Evolutionary conservation across 352 stramenopile species (phyloP).

Genomic region (Phytophthora lateralis): DNA sequence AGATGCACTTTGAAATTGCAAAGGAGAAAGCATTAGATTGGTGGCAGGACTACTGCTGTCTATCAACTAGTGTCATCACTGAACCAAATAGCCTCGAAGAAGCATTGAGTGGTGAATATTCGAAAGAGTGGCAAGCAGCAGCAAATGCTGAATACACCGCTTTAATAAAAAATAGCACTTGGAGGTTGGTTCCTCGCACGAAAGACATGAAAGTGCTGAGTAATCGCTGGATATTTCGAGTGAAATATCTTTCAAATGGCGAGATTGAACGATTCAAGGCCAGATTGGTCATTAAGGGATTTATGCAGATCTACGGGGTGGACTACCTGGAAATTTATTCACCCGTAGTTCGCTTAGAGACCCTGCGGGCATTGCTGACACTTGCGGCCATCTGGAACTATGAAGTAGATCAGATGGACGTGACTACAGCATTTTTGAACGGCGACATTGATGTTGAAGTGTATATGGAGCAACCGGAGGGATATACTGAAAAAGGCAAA

Average conservation of each 20-base stretch:
- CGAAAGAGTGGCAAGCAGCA: neutral
- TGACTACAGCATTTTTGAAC: slow-evolving; percentile 12
- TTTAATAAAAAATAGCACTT: slow-evolving; percentile 10
- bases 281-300: slow-evolving; percentile 11
- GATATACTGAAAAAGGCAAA: slow-evolving; percentile 12
- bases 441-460: slow-evolving; percentile 23
- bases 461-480: slow-evolving; percentile 29
- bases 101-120: neutral
- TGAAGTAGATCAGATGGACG: slow-evolving; percentile 7
- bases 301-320: slow-evolving; percentile 1
- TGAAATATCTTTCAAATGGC: slow-evolving; percentile 2
- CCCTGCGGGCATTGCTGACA: too few species aligned
- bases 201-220: slow-evolving; percentile 15
- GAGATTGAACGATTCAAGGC: slow-evolving; percentile 13
- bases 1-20: slow-evolving; percentile 4
- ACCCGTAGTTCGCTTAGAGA: too few species aligned
- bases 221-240: slow-evolving; percentile 15
- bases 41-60: slow-evolving; percentile 14
- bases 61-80: slow-evolving; percentile 1
- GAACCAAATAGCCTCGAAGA: slow-evolving; percentile 4
- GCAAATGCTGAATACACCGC: neutral
- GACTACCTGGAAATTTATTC: neutral
- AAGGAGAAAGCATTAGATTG: slow-evolving; percentile 8
- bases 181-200: slow-evolving; percentile 2
- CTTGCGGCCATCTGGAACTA: neutral